Base-by-base conservation (phyloP, 140 eudicot species). In the Erigeron philadelphicus region DNA sequence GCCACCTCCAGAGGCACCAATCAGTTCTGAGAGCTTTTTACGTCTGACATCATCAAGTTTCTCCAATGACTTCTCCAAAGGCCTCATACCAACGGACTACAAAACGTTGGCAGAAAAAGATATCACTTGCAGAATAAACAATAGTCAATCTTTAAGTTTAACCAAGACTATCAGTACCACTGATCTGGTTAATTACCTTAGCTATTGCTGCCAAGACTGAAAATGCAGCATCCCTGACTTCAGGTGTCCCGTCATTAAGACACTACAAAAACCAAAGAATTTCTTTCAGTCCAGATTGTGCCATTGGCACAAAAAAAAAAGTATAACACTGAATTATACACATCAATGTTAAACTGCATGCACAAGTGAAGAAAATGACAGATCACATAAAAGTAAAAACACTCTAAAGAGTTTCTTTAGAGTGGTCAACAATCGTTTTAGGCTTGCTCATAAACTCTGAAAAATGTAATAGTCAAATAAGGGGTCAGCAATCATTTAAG, bases 221-320 rank as follows among this genome's bases (percentile, higher is more conserved):
- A 80, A 94, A 94, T 62, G 99, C 99, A 62, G 99, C 97, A 84
- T 94, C 99, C 64, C 99, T 89, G 18, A 94, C 99, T 5, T 94
- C 99, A 80, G 99, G 99, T 49, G 99, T 94, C 71, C 99, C 99
- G 67, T 94, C 99, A 78, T 89, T 89, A 8, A 94, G 89, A 80
- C 95, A 83, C 99, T 94, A 77, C 35, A 80, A 74, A 21, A 78
- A 41, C 38, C 52, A 71, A 41, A 68, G 50, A 70, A 19, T 6
- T 40, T 31, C 6, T 38, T 50, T 23, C 2, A 11, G 11, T 12
- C 35, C 18, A 7, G 6, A 7, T 40, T 53, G 42, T 31, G 16
- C 19, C 58, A 53, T 52, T 15, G 11, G 18, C 23, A n/a, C n/a
- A n/a, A n/a, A n/a, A n/a, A n/a, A n/a, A n/a, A n/a, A n/a, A n/a